Conservation (phyloP, 257 asterid species). For the Catharanthus roseus region DNA sequence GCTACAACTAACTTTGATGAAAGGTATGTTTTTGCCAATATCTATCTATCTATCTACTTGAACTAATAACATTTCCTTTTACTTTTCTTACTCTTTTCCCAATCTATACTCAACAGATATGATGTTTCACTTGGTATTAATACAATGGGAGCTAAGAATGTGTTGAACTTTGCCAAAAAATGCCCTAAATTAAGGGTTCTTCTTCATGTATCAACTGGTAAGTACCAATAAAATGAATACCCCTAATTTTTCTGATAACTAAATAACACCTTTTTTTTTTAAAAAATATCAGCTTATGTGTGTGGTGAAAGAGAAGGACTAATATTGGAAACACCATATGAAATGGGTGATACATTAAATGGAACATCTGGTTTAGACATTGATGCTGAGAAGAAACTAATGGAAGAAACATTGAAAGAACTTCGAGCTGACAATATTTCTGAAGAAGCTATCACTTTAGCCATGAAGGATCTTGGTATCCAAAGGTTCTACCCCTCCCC, state of each 20-base stretch:
- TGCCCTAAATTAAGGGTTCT: constrained; percentile 44
- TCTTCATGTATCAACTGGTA: constrained; percentile 85
- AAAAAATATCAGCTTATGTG: constrained; percentile 50
- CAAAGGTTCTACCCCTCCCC: too few species aligned
- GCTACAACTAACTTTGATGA: constrained; percentile 92
- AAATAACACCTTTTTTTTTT: too few species aligned
- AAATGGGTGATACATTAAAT: constrained; percentile 27
- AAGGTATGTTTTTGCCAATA: constrained; percentile 45
- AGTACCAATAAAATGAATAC: constrained; percentile 12
- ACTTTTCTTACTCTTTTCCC: too few species aligned
- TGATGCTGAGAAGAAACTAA: constrained; percentile 27
- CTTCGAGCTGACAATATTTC: constrained; percentile 20
- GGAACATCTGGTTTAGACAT: constrained; percentile 34
- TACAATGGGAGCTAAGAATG: constrained; percentile 59
- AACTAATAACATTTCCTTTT: not conserved
- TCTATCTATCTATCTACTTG: too few species aligned
- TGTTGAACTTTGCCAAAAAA: constrained; percentile 49
- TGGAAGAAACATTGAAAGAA: constrained; percentile 27
- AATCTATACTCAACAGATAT: constrained; percentile 35
- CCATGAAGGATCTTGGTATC: constrained; percentile 42
- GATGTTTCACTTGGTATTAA: constrained; percentile 64
- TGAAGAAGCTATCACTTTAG: constrained; percentile 14
- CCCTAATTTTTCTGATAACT: too few species aligned
- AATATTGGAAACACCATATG: constrained; percentile 31
- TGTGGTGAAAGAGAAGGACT: constrained; percentile 37